Percentiles rank a stretch among this genome's conserved stretches.
These are phyloP conservation scores for Coleophoma cylindrospora DNA, from an alignment of 2,329 filamentous ascomycete species.

Conservation along the genomic window DNA sequence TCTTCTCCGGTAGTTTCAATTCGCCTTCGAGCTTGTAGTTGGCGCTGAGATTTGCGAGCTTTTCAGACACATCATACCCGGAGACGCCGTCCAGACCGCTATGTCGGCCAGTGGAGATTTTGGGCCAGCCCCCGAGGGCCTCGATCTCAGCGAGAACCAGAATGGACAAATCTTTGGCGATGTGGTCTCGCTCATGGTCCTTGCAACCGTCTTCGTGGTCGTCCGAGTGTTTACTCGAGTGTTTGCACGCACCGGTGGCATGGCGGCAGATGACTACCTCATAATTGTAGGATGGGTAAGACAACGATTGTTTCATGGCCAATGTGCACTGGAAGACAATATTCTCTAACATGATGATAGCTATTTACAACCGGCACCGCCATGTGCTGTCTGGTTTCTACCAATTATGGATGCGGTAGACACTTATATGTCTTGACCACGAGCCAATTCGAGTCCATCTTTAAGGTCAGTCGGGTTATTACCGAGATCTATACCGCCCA, in stretches of 20 bases:
- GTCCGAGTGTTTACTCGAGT: slow-evolving; percentile 5
- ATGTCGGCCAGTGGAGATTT: slow-evolving; percentile 3
- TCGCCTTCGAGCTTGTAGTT: too few species aligned
- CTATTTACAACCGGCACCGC: slow-evolving; percentile 2
- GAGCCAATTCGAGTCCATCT: slow-evolving; percentile 7
- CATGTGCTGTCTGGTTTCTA: slow-evolving; percentile 1
- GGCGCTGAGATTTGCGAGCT: too few species aligned
- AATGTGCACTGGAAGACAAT: neutral
- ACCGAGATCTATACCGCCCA: too few species aligned
- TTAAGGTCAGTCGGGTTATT: neutral
- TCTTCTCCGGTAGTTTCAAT: too few species aligned
- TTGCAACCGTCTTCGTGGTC: slow-evolving; percentile 9
- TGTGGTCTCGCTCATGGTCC: slow-evolving; percentile 4
- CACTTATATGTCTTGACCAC: slow-evolving; percentile 10
- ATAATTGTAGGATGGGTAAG: slow-evolving; percentile 8
- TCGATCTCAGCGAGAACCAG: slow-evolving; percentile 8
- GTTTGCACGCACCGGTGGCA: neutral
- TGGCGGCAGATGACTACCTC: slow-evolving; percentile 11
- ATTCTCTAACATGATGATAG: neutral
- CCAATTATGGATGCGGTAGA: slow-evolving; percentile 10
- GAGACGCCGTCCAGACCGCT: too few species aligned
- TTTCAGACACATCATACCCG: too few species aligned
- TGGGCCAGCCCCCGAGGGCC: slow-evolving; percentile 4
- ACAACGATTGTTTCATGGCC: neutral
- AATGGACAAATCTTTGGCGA: slow-evolving; percentile 1